phyloP scores from a whole-genome alignment of 2,329 filamentous ascomycete species.

The Ascosphaera acerosa region DNA sequence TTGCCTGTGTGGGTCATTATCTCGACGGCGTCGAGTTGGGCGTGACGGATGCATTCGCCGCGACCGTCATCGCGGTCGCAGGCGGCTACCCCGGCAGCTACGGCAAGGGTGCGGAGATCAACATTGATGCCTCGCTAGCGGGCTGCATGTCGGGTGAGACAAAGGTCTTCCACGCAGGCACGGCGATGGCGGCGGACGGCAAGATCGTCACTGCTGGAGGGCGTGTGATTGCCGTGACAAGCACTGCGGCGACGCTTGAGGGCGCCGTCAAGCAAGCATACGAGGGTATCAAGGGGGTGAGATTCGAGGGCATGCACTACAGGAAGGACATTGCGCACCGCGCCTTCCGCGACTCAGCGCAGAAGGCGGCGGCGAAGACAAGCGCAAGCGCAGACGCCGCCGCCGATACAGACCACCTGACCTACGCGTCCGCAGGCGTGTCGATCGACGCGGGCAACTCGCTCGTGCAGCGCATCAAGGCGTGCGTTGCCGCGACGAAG shows the following conservation, averaged over 20 bases:
- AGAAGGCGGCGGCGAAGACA: slow-evolving; percentile 2
- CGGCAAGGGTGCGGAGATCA: slow-evolving; percentile 46
- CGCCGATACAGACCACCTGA: slow-evolving; percentile 27
- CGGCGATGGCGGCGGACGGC: slow-evolving; percentile 31
- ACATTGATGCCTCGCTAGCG: slow-evolving; percentile 22
- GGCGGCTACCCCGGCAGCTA: slow-evolving; percentile 78
- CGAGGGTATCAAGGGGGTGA: slow-evolving; percentile 49
- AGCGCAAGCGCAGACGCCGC: slow-evolving; percentile 2
- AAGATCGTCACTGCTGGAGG: slow-evolving; percentile 58
- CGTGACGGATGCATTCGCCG: slow-evolving; percentile 45
- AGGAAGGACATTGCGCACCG: slow-evolving; percentile 79
- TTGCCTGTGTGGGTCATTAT: slow-evolving; percentile 54
- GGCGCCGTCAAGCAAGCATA: slow-evolving; percentile 78
- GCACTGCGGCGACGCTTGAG: slow-evolving; percentile 47
- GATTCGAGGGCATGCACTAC: slow-evolving; percentile 76
- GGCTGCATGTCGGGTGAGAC: slow-evolving; percentile 19
- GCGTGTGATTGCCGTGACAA: slow-evolving; percentile 79
- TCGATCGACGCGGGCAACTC: slow-evolving; percentile 86
- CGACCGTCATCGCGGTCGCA: slow-evolving; percentile 82
- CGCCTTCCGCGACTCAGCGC: slow-evolving; percentile 13
- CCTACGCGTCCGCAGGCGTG: slow-evolving; percentile 81
- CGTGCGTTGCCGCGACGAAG: slow-evolving; percentile 60
- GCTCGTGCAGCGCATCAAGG: slow-evolving; percentile 78
- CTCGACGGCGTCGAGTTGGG: slow-evolving; percentile 44
- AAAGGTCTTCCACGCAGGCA: slow-evolving; percentile 85